Evolutionary conservation across 352 stramenopile genomes (phyloP), one percentile per base, ranked within the genome.

Genomic region (Discostella stelligera): DNA sequence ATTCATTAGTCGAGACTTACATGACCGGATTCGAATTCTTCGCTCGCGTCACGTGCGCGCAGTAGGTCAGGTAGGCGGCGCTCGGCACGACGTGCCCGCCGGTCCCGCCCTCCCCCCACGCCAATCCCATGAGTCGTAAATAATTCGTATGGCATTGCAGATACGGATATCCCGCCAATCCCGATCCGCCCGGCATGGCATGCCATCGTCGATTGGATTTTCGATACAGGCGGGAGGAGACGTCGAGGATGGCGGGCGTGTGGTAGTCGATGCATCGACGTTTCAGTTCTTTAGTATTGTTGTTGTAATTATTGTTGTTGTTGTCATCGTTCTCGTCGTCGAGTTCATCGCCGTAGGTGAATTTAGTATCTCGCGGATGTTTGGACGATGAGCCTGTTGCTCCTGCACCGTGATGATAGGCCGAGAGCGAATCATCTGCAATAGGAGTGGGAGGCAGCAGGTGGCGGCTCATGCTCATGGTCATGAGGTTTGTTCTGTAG

Each of bases 1-100:
- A n/a, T n/a, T n/a, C n/a, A n/a, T n/a, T n/a, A n/a, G n/a, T n/a
- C n/a, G n/a, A n/a, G n/a, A 68, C 70, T 78, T 55, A 78, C 79
- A 90, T 90, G 60, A 93, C 77, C 4, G 88, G 85, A 32, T 82
- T 87, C 18, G 80, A 89, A 61, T 93, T 91, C 50, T 93, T 93
- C 18, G 86, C 86, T 27, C 84, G 66, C 6, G 86, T 91, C 3
- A 91, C 85, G 71, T 91, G 84, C 10, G 88, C 85, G 61, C 86
- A 75, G 74, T 90, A 82, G 0, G 88, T 93, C 25, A 87, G 62
- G 67, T 79, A 92, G 0, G 71, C 77, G 5, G 52, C 60, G 21
- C 73, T 88, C 4, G 74, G 67, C 21, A 84, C 80, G 4, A 72
- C 70, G 30, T 66, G 21, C 14, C 72, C 65, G 1, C 37, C 46